Conservation (phyloP, 1,284 basidiomycete species). For the Fomitopsis schrenkii region DNA sequence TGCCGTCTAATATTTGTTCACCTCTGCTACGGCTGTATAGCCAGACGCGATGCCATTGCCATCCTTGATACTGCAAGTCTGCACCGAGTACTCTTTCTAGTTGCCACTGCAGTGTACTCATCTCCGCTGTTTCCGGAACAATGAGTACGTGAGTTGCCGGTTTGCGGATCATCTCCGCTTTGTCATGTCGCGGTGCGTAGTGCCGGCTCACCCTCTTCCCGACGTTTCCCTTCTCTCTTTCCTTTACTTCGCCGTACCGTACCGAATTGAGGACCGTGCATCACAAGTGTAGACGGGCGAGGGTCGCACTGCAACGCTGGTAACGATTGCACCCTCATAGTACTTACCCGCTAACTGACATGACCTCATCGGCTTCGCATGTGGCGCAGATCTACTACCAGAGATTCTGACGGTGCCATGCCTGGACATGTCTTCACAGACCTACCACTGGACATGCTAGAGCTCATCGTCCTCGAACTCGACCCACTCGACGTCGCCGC, state of each 20-base stretch:
- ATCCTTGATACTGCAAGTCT: too few relatives aligned
- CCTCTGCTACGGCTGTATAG: too few relatives aligned
- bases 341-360: too few relatives aligned
- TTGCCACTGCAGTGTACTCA: too few relatives aligned
- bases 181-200: neutral
- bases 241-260: neutral
- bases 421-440: slow-evolving; percentile 10
- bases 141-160: neutral
- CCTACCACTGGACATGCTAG: slow-evolving; percentile 53
- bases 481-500: slow-evolving; percentile 54
- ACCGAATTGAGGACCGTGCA: too few relatives aligned
- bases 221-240: neutral
- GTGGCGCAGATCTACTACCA: too few relatives aligned
- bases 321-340: neutral
- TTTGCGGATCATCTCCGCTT: neutral
- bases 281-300: neutral
- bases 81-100: too few relatives aligned
- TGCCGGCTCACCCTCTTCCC: neutral
- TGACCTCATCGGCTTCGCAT: neutral
- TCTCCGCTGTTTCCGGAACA: neutral
- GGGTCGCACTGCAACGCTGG: neutral
- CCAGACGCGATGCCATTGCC: too few relatives aligned
- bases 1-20: too few relatives aligned
- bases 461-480: slow-evolving; percentile 45
- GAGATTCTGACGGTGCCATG: slow-evolving; percentile 4